Base-by-base conservation (phyloP, 2,329 filamentous ascomycete species). In the Monosporascus sp. region DNA sequence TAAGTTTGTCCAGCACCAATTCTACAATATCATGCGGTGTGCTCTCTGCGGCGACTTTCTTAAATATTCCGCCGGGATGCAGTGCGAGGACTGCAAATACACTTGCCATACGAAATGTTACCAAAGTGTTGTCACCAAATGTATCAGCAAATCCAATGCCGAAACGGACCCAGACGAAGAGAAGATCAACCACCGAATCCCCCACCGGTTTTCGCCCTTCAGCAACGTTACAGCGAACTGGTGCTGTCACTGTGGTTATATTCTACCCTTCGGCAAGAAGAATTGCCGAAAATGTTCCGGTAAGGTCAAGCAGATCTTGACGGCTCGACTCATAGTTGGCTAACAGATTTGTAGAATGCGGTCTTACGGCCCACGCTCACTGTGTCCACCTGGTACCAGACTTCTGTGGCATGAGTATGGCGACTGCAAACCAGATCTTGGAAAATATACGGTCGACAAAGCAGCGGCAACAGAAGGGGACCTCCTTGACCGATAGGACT, bases 11-110 rank as follows among this genome's bases (percentile, higher is more conserved):
- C 90, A 94, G 67, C 92, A 97, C 71, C 94, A 97, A 71, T 99
- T 99, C 73, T 99, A 97, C 85, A 99, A 97, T 80, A 97, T 99
- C 68, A 99, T 99, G 94, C 93, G 94, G 58, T 99, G 94, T 73
- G 94, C 94, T 16, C 85, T 97, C 37, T 99, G 94, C 70, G 94
- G 92, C 56, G 94, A 99, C 62, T 97, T 99, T 68, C 87, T 99
- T 74, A 99, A 97, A 70, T 97, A 97, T 70, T 95, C 93, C 48
- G 90, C 94, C 22, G 94, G 94, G 57, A 99, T 99, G 93, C 94
- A 99, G 75, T 99, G 94, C 73, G 90, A 95, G 60, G 94, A 99
- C 74, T 99, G 94, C 87, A 97, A 97, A 75, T 97, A 97, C 75
- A 97, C 93, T 40, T 99, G 94, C 73, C 94, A 99, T 73, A 93